Evolutionary conservation across 1,284 basidiomycete genomes (phyloP).

Genomic region (Tilletia walkeri): DNA sequence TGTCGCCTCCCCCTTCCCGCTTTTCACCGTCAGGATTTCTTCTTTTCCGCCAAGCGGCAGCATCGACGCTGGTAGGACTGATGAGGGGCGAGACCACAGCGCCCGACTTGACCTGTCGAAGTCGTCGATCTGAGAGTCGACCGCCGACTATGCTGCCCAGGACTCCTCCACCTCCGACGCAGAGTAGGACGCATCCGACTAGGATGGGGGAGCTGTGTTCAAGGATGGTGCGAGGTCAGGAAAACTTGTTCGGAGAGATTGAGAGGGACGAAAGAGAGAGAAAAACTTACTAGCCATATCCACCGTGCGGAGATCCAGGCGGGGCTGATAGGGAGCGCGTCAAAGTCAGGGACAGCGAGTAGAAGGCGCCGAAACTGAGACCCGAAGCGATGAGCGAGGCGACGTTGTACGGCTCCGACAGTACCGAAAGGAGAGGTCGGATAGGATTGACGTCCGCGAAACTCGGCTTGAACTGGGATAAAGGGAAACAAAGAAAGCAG

Average conservation of each 20-base stretch:
- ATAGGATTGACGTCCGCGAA: conserved; percentile 27
- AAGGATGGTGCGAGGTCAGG: too few relatives aligned
- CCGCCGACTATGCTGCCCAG: conserved; percentile 73
- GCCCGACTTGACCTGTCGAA: conserved; percentile 60
- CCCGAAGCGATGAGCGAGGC: conserved; percentile 14
- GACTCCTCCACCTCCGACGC: conserved; percentile 61
- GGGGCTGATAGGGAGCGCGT: conserved; percentile 23
- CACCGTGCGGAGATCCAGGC: conserved; percentile 18
- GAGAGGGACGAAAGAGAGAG: too few relatives aligned
- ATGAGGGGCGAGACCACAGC: not conserved
- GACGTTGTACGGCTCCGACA: conserved; percentile 30
- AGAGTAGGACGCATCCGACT: conserved; percentile 28
- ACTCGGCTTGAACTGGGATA: conserved; percentile 22
- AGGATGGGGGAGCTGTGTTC: conserved; percentile 18
- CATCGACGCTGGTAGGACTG: conserved; percentile 15
- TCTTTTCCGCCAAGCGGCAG: conserved; percentile 11
- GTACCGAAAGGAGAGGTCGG: conserved; percentile 14
- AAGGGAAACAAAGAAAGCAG: not conserved
- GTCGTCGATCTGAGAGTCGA: conserved; percentile 69
- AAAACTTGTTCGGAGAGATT: too few relatives aligned
- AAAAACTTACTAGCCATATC: conserved; percentile 10
- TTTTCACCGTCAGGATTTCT: not conserved
- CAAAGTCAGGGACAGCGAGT: conserved; percentile 24
- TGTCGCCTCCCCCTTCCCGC: not conserved
- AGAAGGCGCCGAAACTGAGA: conserved; percentile 25